Evolutionary conservation across 2,329 filamentous ascomycete genomes (phyloP).

Genomic region (Aspergillus sclerotialis): DNA sequence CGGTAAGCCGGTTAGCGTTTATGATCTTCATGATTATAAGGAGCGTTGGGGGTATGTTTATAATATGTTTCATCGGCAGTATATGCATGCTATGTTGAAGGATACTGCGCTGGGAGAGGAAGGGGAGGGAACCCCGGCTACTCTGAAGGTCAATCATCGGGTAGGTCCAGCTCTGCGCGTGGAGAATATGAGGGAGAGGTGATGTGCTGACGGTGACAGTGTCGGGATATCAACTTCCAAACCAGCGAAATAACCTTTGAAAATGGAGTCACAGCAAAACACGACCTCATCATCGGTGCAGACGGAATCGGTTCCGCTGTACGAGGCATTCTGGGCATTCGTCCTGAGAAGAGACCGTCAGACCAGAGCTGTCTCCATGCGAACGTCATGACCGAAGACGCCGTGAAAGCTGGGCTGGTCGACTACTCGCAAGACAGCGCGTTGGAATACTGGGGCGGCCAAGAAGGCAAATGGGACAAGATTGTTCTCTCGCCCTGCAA

Average conservation of each 20-base stretch:
- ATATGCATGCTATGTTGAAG: constrained; percentile 63
- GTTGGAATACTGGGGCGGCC: constrained; percentile 64
- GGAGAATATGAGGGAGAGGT: not conserved
- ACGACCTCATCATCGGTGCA: constrained; percentile 58
- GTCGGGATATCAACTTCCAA: constrained; percentile 47
- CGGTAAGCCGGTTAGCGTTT: constrained; percentile 58
- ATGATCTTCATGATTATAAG: constrained; percentile 59
- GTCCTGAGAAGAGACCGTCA: constrained; percentile 52
- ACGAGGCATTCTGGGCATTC: constrained; percentile 56
- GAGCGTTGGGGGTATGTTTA: constrained; percentile 59
- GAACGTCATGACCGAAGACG: constrained; percentile 58
- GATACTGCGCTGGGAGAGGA: constrained; percentile 48
- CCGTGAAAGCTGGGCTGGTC: constrained; percentile 52
- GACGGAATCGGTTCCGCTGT: constrained; percentile 63
- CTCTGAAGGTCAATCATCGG: constrained; percentile 49
- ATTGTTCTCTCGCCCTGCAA: constrained; percentile 66
- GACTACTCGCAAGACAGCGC: constrained; percentile 57
- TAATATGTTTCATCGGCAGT: constrained; percentile 63
- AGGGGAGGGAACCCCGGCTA: constrained; percentile 49
- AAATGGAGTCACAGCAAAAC: constrained; percentile 44
- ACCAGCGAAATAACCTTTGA: constrained; percentile 46
- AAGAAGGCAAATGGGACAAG: constrained; percentile 56
- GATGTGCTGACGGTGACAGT: constrained; percentile 20
- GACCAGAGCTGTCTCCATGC: constrained; percentile 58
- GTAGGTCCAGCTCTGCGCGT: constrained; percentile 30